These are phyloP conservation scores for Rhodotorula taiwanensis DNA, from an alignment of 768 basidiomycete genomes.

Conservation along the genomic window DNA sequence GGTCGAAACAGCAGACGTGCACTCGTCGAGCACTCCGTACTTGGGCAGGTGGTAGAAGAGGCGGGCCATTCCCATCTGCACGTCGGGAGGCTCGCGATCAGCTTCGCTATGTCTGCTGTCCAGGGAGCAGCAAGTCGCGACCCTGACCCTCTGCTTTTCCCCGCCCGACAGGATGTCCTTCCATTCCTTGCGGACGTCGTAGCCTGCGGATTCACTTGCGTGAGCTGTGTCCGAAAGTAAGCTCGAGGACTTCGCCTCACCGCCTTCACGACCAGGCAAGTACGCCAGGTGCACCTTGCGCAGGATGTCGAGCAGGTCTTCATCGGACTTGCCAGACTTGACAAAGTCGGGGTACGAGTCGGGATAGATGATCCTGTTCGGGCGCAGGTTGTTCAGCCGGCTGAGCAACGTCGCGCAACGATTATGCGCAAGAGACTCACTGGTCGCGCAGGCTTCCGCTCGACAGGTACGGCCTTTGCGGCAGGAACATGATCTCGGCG, in stretches of 20 bases:
- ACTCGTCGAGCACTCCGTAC: constrained; percentile 83
- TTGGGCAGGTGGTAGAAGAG: constrained; percentile 80
- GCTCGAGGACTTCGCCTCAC: too few relatives aligned
- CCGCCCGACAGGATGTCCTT: constrained; percentile 81
- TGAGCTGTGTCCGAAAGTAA: too few relatives aligned
- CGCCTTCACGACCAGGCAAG: constrained; percentile 77
- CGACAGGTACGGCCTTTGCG: constrained; percentile 89
- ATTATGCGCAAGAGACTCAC: constrained; percentile 42
- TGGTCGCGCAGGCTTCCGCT: constrained; percentile 82
- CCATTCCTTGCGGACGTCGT: constrained; percentile 88
- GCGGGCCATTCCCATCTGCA: constrained; percentile 88
- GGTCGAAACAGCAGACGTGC: constrained; percentile 88
- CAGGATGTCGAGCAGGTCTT: constrained; percentile 68
- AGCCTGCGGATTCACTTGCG: too few relatives aligned
- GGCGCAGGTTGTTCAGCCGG: background rate
- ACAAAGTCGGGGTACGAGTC: constrained; percentile 70
- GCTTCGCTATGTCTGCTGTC: too few relatives aligned
- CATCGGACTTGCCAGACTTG: constrained; percentile 56
- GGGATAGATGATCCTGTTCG: constrained; percentile 69
- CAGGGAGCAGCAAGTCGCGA: too few relatives aligned
- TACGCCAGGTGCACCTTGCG: constrained; percentile 77
- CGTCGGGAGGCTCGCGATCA: too few relatives aligned
- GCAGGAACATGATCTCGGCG: constrained; percentile 58
- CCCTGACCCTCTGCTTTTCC: constrained; percentile 84
- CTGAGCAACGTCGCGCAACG: background rate